phyloP scores from a whole-genome alignment of 176 grass and related monocot species.

The Rhipidocladum racemiflorum region DNA sequence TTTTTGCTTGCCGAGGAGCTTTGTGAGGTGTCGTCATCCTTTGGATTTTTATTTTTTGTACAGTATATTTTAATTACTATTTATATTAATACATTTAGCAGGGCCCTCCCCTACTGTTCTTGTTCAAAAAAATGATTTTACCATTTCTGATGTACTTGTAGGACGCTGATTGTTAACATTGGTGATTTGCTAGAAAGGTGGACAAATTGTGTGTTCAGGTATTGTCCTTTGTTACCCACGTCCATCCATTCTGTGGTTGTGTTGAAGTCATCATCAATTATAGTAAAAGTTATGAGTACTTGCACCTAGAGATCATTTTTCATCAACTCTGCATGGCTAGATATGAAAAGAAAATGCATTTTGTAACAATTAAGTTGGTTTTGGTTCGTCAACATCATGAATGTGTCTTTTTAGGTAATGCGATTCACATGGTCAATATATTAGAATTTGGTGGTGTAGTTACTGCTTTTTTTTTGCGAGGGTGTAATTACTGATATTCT shows the following conservation, averaged over 20 bases:
- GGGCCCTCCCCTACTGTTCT: too few relatives aligned
- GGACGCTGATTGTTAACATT: too few relatives aligned
- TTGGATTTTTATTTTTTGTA: too few relatives aligned
- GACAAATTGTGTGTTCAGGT: too few relatives aligned
- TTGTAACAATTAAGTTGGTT: neutral
- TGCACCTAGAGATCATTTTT: neutral
- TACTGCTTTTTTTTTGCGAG: neutral
- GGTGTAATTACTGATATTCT: too few relatives aligned
- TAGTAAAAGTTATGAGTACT: neutral
- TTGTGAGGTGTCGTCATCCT: too few relatives aligned
- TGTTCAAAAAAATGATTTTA: too few relatives aligned
- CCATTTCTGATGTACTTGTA: too few relatives aligned
- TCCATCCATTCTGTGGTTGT: neutral
- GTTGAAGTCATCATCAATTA: neutral
- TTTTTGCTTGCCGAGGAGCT: too few relatives aligned
- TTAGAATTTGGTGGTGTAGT: neutral
- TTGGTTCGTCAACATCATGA: neutral
- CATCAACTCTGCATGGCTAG: neutral
- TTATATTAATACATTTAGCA: too few relatives aligned
- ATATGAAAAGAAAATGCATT: neutral
- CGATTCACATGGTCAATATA: neutral
- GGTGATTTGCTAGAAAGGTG: too few relatives aligned
- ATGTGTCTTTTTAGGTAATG: neutral
- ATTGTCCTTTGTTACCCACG: constrained; percentile 6
- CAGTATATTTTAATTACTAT: too few relatives aligned